Evolutionary conservation across 352 stramenopile species (phyloP).

Genomic region (Phytophthora sansomeana): DNA sequence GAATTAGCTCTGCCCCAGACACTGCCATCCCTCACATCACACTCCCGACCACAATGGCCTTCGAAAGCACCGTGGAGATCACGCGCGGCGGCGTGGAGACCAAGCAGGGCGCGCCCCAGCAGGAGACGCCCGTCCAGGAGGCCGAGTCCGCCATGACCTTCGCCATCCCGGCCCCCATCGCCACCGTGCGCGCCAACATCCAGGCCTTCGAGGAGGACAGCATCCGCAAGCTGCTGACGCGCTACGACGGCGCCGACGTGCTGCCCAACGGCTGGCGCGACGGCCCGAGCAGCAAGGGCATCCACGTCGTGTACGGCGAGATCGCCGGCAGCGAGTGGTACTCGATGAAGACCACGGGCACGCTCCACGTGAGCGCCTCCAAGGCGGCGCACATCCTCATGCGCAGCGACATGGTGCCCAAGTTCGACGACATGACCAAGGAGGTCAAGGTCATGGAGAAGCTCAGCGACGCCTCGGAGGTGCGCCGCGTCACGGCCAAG

Average conservation of each 20-base stretch:
- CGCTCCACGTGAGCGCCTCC: constrained; percentile 59
- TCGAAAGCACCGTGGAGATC: constrained; percentile 62
- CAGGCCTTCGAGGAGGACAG: constrained; percentile 65
- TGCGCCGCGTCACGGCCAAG: constrained; percentile 68
- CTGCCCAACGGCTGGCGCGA: constrained; percentile 70
- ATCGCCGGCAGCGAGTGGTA: constrained; percentile 71
- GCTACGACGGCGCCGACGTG: constrained; percentile 68
- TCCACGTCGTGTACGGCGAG: constrained; percentile 78
- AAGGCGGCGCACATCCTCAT: constrained; percentile 63
- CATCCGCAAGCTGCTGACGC: constrained; percentile 60
- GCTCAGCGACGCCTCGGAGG: constrained; percentile 67
- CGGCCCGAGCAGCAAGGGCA: constrained; percentile 70
- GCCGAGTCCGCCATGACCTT: constrained; percentile 40
- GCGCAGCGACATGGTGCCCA: constrained; percentile 66
- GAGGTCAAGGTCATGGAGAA: constrained; percentile 70
- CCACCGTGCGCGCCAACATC: constrained; percentile 55
- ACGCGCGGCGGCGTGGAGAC: constrained; percentile 47
- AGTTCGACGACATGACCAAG: constrained; percentile 87
- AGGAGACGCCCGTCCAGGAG: constrained; percentile 48
- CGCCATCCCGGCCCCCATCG: constrained; percentile 60
- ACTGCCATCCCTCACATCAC: neutral
- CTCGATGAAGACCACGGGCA: constrained; percentile 76
- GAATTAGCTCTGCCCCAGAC: constrained; percentile 34
- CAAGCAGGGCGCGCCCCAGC: constrained; percentile 42
- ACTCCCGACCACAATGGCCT: constrained; percentile 44